Evolutionary conservation across 2,329 filamentous ascomycete species (phyloP).

Genomic region (Sporothrix protearum): DNA sequence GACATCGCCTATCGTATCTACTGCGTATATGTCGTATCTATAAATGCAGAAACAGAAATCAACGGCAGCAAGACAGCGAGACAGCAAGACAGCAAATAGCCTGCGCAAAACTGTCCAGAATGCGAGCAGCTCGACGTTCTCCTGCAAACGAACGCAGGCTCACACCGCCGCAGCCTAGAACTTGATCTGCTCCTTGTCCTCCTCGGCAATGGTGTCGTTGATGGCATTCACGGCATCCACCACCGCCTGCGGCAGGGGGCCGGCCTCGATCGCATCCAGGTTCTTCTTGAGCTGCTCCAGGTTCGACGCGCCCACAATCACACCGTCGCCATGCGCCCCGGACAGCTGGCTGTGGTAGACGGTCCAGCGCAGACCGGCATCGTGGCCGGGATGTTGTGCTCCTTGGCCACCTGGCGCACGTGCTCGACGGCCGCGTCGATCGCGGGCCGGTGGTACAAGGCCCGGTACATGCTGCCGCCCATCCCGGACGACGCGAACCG

Average conservation of each 20-base stretch:
- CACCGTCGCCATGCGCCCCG: conserved; percentile 35
- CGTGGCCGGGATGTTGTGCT: conserved; percentile 40
- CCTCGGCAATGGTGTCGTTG: not conserved
- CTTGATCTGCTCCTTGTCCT: conserved; percentile 13
- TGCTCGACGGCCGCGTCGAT: conserved; percentile 33
- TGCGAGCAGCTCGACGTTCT: no score
- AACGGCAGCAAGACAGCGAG: no score
- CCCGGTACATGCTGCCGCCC: conserved; percentile 32
- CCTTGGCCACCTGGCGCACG: conserved; percentile 32
- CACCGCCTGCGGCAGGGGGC: conserved; percentile 40
- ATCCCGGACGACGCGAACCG: not conserved
- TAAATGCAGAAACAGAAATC: not conserved
- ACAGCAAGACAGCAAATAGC: no score
- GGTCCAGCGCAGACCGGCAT: conserved; percentile 42
- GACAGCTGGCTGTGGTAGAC: conserved; percentile 38
- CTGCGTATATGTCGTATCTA: not conserved
- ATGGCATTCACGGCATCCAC: conserved; percentile 26
- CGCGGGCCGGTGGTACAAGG: conserved; percentile 33
- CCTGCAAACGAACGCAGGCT: no score
- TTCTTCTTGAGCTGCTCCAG: conserved; percentile 37
- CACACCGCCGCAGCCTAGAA: no score
- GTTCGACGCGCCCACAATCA: conserved; percentile 38
- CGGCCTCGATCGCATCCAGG: conserved; percentile 38
- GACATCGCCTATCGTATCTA: not conserved
- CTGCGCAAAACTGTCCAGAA: no score